Percentiles rank a stretch among this genome's conserved stretches.
Conservation (phyloP, 1,284 basidiomycete genomes). For the Anthracocystis setariae region DNA sequence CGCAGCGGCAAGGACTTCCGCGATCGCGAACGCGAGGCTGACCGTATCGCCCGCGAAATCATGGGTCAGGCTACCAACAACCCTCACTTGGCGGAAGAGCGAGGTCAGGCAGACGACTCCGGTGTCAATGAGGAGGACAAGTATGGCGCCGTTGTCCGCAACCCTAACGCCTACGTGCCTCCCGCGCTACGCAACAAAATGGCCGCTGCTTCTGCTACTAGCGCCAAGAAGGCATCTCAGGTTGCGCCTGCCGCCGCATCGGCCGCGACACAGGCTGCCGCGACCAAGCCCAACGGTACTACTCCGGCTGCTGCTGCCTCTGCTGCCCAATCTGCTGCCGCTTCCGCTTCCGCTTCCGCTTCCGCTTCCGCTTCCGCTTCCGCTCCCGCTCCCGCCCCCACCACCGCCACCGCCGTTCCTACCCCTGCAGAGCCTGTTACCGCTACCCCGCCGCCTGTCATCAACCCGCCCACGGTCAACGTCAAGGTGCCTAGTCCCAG, state of each 20-base stretch:
- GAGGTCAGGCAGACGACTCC: slow-evolving; percentile 78
- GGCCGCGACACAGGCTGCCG: slow-evolving; percentile 8
- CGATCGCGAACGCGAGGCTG: slow-evolving; percentile 87
- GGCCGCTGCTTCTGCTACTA: slow-evolving; percentile 46
- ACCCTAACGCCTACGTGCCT: slow-evolving; percentile 89
- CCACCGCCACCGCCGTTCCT: slow-evolving; percentile 8
- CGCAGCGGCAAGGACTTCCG: slow-evolving; percentile 84
- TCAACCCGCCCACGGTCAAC: slow-evolving; percentile 34
- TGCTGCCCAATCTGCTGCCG: slow-evolving; percentile 5
- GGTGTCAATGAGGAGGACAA: slow-evolving; percentile 93
- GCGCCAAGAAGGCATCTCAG: slow-evolving; percentile 47
- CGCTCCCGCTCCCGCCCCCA: slow-evolving; percentile 8
- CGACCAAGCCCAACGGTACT: slow-evolving; percentile 37
- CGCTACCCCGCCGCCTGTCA: slow-evolving; percentile 12
- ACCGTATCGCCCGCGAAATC: slow-evolving; percentile 89
- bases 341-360: slow-evolving; percentile 9
- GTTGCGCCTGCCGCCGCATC: slow-evolving; percentile 17
- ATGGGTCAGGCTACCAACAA: slow-evolving; percentile 74
- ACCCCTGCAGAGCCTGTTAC: slow-evolving; percentile 18
- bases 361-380: too few species aligned
- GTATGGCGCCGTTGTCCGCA: slow-evolving; percentile 92
- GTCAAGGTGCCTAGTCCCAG: slow-evolving; percentile 49
- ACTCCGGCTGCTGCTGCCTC: slow-evolving; percentile 33
- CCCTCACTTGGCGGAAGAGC: slow-evolving; percentile 89
- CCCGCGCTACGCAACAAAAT: slow-evolving; percentile 76